Evolutionary conservation across 1,284 basidiomycete genomes (phyloP).

Genomic region (Ceratobasidium sp.): DNA sequence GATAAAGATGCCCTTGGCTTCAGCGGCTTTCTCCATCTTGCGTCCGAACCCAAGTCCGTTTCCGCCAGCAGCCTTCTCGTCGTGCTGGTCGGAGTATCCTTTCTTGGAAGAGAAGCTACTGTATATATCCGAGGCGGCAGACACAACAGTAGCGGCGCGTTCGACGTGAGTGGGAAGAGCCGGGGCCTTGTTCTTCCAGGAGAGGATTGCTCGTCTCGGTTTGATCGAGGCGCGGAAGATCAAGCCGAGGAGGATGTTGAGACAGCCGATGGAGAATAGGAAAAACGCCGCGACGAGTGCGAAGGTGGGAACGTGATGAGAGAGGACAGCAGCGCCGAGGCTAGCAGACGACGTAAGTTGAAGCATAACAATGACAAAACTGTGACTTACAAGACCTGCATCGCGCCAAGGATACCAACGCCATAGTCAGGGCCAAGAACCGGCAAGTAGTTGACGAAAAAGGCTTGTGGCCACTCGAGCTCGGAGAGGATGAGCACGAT

Average conservation of each 20-base stretch:
- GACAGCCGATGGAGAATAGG: conserved; percentile 84
- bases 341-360: conserved; percentile 52
- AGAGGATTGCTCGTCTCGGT: conserved; percentile 71
- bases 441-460: conserved; percentile 87
- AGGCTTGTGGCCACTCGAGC: conserved; percentile 75
- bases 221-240: conserved; percentile 76
- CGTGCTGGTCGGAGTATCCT: conserved; percentile 54
- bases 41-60: conserved; percentile 79
- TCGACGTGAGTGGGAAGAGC: conserved; percentile 69
- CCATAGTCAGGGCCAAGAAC: conserved; percentile 86
- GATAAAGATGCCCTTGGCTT: conserved; percentile 69
- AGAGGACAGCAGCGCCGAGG: conserved; percentile 83
- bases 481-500: conserved; percentile 82
- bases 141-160: conserved; percentile 61
- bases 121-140: conserved; percentile 59
- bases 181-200: conserved; percentile 72
- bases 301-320: conserved; percentile 82
- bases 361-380: conserved; percentile 1
- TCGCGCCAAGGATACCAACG: conserved; percentile 82
- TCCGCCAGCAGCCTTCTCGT: conserved; percentile 66
- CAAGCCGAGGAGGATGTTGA: conserved; percentile 84
- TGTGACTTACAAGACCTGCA: conserved; percentile 77
- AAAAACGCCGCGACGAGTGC: conserved; percentile 87
- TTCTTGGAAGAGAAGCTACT: conserved; percentile 60
- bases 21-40: conserved; percentile 80